Evolutionary conservation across 1,139 yeast species (phyloP).

Genomic region (Taphrina pruni): DNA sequence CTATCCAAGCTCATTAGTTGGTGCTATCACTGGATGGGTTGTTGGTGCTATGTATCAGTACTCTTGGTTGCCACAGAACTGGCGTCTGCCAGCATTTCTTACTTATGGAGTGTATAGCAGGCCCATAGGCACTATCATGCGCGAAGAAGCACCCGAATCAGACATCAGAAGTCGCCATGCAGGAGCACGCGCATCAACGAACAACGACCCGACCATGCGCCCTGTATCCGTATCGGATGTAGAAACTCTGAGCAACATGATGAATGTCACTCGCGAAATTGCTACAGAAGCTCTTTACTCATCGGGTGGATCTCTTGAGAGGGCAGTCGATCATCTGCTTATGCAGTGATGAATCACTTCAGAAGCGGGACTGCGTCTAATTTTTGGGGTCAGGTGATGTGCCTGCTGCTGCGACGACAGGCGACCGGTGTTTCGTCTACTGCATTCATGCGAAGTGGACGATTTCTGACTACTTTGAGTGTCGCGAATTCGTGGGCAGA

Average conservation of each 20-base stretch:
- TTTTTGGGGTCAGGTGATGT: no score
- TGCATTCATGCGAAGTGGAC: no score
- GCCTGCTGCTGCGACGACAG: no score
- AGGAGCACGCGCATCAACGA: background rate
- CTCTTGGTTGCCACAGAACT: background rate
- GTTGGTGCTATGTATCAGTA: slow-evolving; percentile 59
- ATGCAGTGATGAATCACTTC: background rate
- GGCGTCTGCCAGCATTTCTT: slow-evolving; percentile 10
- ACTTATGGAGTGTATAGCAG: background rate
- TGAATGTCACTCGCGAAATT: slow-evolving; percentile 15
- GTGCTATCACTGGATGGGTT: slow-evolving; percentile 63
- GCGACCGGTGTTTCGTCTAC: no score
- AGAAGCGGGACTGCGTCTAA: no score
- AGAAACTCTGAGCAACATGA: slow-evolving; percentile 22
- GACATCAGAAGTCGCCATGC: background rate
- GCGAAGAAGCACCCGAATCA: background rate
- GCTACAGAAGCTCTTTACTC: slow-evolving; percentile 6
- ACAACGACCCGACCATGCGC: background rate
- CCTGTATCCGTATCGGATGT: slow-evolving; percentile 23
- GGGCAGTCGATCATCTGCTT: slow-evolving; percentile 21
- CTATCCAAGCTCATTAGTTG: slow-evolving; percentile 56
- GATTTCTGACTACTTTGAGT: no score
- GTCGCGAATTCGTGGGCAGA: no score
- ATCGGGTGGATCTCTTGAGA: slow-evolving; percentile 3
- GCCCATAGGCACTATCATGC: background rate